Evolutionary conservation across 768 basidiomycete species (phyloP).

Genomic region (Tricholoma furcatifolium): DNA sequence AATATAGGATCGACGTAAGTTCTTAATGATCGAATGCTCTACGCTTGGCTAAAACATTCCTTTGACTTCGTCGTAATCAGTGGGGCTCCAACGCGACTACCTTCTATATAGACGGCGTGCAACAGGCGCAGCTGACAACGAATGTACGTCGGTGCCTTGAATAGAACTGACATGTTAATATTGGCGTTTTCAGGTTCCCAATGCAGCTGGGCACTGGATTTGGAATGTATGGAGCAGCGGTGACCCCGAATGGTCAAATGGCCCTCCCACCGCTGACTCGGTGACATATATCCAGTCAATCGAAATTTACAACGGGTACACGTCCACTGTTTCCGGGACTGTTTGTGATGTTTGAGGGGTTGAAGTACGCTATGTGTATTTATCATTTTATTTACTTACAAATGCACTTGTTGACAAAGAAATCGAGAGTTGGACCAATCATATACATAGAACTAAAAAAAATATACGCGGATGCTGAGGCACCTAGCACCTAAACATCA

Average conservation of each 20-base stretch:
- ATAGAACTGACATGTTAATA: neutral
- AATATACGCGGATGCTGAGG: no score
- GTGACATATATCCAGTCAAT: constrained; percentile 34
- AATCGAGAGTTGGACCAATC: no score
- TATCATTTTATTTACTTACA: no score
- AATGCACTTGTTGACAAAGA: no score
- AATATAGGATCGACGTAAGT: constrained; percentile 35
- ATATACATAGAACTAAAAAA: no score
- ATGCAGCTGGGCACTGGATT: constrained; percentile 27
- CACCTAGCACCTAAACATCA: no score
- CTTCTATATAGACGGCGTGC: constrained; percentile 34
- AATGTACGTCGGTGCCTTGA: constrained; percentile 22
- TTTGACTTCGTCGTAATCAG: constrained; percentile 11
- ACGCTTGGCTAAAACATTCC: neutral
- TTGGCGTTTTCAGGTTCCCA: constrained; percentile 25
- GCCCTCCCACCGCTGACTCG: constrained; percentile 33
- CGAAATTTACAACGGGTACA: constrained; percentile 33
- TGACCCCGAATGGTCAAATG: constrained; percentile 33
- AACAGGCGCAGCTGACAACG: constrained; percentile 26
- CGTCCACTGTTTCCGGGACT: constrained; percentile 22
- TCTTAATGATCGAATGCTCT: neutral
- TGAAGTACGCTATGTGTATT: no score
- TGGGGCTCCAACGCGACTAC: constrained; percentile 29
- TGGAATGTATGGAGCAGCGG: constrained; percentile 38
- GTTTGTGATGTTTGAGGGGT: constrained; percentile 19